phyloP scores from a whole-genome alignment of 1,139 yeast genomes.

The Groenewaldozyma sp. region DNA sequence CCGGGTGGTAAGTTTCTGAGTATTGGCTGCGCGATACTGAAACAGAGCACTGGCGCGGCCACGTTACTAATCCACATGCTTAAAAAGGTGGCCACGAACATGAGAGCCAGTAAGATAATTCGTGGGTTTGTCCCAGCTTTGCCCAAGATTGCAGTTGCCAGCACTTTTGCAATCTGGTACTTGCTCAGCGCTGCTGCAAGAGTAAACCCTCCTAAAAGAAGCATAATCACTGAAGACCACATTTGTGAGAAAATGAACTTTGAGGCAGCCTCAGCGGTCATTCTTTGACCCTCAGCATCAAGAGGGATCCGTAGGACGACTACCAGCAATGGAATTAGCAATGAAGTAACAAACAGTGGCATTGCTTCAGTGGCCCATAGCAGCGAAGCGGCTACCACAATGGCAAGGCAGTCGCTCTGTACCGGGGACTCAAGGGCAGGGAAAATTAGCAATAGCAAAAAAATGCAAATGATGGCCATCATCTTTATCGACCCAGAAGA shows the following conservation, averaged over 20 bases:
- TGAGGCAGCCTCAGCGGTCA: slow-evolving; percentile 62
- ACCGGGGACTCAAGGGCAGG: slow-evolving; percentile 50
- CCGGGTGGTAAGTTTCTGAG: slow-evolving; percentile 72
- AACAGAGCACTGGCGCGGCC: slow-evolving; percentile 91
- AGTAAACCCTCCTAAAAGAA: slow-evolving; percentile 85
- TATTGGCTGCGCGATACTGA: slow-evolving; percentile 81
- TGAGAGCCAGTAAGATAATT: slow-evolving; percentile 62
- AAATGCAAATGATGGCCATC: slow-evolving; percentile 37
- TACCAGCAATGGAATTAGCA: slow-evolving; percentile 69
- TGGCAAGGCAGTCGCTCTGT: slow-evolving; percentile 75
- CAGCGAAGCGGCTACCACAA: slow-evolving; percentile 67
- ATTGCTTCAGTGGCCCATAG: slow-evolving; percentile 93
- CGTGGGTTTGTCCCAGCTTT: slow-evolving; percentile 83
- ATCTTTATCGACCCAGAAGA: slow-evolving; percentile 24
- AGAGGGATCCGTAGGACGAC: slow-evolving; percentile 67
- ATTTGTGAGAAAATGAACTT: slow-evolving; percentile 68
- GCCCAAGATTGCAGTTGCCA: slow-evolving; percentile 72
- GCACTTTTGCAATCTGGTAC: slow-evolving; percentile 75
- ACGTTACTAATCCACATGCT: slow-evolving; percentile 97
- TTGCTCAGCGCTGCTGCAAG: slow-evolving; percentile 90
- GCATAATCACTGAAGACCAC: slow-evolving; percentile 94
- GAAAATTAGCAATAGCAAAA: slow-evolving; percentile 42
- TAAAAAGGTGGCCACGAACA: slow-evolving; percentile 76
- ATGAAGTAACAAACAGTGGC: slow-evolving; percentile 78
- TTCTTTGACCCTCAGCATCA: slow-evolving; percentile 35